Evolutionary conservation across 345 rosid species (phyloP), one percentile per base, ranked within the genome.

Genomic region (Erysimum cheiranthoides): DNA sequence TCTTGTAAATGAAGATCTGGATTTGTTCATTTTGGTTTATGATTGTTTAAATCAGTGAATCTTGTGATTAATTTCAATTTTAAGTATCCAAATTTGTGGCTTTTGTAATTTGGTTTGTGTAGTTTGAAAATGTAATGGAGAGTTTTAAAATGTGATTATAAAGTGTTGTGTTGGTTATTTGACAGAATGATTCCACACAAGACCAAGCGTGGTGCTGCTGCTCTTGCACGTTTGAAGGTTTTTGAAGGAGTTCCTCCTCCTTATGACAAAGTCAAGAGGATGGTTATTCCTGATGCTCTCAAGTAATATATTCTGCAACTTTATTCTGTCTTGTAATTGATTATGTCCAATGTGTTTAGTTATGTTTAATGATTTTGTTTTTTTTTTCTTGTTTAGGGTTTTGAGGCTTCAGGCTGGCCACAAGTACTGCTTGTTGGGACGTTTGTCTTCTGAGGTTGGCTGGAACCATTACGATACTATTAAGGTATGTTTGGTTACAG

Each of bases 201-300:
- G 92, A 89, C 90, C 6, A 90, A 93, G 88, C 84, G 95, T 32
- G 98, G 96, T 21, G 97, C 89, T 4, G 88, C 88, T 6, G 92
- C 96, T 0, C 91, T 93, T 81, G 89, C 84, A 1, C 84, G 97
- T 8, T 76, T 90, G 88, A 93, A 89, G 86, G 89, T 73, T 13
- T 93, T 84, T 71, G 98, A 89, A 35, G 98, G 92, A 35, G 66
- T 93, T 27, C 98, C 98, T 4, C 82, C 93, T 2, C 96, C 98
- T 10, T 93, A 83, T 71, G 95, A 93, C 74, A 93, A 86, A 81
- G 79, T 74, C 47, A 93, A 93, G 85, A 89, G 90, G 61, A 93
- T 93, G 98, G 95, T 89, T 50, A 81, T 93, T 39, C 98, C 98
- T 5, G 98, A 93, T 83, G 95, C 98, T 43, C 93, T 93, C 63